Percentiles rank a stretch among this genome's conserved stretches.
Evolutionary conservation across 495 filamentous ascomycete species (phyloP).

Genomic region (Neurospora sp.): DNA sequence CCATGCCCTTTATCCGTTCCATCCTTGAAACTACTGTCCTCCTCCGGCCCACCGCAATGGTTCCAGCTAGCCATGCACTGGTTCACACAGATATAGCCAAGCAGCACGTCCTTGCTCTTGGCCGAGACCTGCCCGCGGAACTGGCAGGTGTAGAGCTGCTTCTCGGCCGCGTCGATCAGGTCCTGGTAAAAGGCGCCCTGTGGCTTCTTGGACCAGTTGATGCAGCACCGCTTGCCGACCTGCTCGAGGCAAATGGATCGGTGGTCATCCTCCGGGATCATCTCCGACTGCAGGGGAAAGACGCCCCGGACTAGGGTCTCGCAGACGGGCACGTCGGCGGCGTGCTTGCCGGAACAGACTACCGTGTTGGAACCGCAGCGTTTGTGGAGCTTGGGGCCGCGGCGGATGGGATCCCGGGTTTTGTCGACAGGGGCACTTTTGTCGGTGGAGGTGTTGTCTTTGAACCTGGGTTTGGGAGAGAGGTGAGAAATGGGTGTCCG

Average conservation of each 20-base stretch:
- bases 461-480: neutral
- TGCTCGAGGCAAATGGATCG: neutral
- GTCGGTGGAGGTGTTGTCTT: neutral
- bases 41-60: neutral
- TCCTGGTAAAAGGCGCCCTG: neutral
- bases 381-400: neutral
- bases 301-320: neutral
- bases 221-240: neutral
- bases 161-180: neutral
- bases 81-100: neutral
- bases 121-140: neutral
- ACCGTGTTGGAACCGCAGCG: neutral
- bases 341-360: neutral
- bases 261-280: neutral
- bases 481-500: no score
- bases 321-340: neutral
- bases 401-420: neutral
- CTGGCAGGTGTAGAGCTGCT: neutral
- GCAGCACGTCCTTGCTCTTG: neutral
- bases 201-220: neutral
- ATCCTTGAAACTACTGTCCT: neutral
- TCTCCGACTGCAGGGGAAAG: neutral
- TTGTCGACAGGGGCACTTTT: neutral
- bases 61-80: neutral
- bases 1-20: neutral